These are phyloP conservation scores for Mycena galericulata DNA, from an alignment of 768 basidiomycete genomes.

Conservation along the genomic window DNA sequence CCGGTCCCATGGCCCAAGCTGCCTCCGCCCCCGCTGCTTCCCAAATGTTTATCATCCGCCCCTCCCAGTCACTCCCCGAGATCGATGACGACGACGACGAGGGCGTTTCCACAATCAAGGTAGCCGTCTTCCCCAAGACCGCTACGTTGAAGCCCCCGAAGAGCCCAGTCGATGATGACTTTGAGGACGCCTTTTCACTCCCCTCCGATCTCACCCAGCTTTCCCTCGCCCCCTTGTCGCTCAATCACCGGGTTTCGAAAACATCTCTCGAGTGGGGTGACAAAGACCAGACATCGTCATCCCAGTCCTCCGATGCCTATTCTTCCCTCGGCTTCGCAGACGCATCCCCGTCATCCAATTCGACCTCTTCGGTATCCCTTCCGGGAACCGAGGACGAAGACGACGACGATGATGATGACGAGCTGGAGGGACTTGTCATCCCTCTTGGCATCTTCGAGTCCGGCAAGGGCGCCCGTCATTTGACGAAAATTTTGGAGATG, in stretches of 20 bases:
- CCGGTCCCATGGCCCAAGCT: conserved; percentile 54
- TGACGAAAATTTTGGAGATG: conserved; percentile 63
- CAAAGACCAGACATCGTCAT: conserved; percentile 84
- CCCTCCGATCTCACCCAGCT: conserved; percentile 85
- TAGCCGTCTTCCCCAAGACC: conserved; percentile 61
- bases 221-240: conserved; percentile 82
- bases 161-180: conserved; percentile 75
- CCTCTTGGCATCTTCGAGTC: conserved; percentile 83
- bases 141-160: conserved; percentile 47
- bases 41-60: conserved; percentile 73
- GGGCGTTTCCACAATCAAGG: conserved; percentile 83
- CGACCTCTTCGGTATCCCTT: conserved; percentile 71
- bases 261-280: conserved; percentile 89
- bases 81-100: conserved; percentile 66
- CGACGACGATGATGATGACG: conserved; percentile 76
- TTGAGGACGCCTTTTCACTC: conserved; percentile 86
- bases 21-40: conserved; percentile 47
- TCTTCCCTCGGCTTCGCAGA: conserved; percentile 83
- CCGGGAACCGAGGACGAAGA: conserved; percentile 79
- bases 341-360: conserved; percentile 78
- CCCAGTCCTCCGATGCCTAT: conserved; percentile 90
- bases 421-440: conserved; percentile 85
- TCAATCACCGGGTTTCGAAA: conserved; percentile 84
- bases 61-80: conserved; percentile 63
- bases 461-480: conserved; percentile 65